A percentile compares a stretch with the other conserved stretches of the same genome.
phyloP scores from a whole-genome alignment of 1,139 yeast genomes.

The Candida tetrigidarum region DNA sequence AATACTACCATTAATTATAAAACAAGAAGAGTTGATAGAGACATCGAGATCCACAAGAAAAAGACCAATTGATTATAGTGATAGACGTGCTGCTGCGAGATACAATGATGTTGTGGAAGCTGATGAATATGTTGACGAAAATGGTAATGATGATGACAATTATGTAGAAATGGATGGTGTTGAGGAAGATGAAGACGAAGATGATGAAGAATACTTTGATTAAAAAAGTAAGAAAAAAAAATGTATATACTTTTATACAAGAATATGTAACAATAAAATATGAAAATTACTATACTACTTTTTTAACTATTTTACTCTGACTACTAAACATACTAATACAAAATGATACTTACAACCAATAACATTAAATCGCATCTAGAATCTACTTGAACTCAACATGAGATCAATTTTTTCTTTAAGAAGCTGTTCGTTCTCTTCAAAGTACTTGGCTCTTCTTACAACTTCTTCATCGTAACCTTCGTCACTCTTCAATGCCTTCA shows the following conservation, averaged over 20 bases:
- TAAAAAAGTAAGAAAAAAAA: too few relatives aligned
- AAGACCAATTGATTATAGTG: constrained; percentile 21
- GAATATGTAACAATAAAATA: too few relatives aligned
- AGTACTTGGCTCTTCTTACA: constrained; percentile 82
- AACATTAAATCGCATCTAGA: constrained; percentile 17
- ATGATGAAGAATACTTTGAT: constrained; percentile 14
- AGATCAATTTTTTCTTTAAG: constrained; percentile 78
- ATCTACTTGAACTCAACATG: constrained; percentile 50
- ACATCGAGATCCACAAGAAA: constrained; percentile 20
- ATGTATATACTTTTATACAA: too few relatives aligned
- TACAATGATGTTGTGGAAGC: constrained; percentile 24
- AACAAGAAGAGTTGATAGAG: constrained; percentile 23
- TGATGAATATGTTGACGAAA: constrained; percentile 19
- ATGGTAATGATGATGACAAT: constrained; percentile 24
- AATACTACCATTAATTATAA: constrained; percentile 25
- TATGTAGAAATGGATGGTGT: constrained; percentile 21
- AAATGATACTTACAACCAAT: background rate
- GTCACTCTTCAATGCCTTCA: constrained; percentile 80
- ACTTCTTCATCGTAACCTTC: constrained; percentile 90
- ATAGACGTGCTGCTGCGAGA: constrained; percentile 21
- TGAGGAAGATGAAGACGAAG: constrained; percentile 21
- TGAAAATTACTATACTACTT: background rate
- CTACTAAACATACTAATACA: constrained; percentile 6
- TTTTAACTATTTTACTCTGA: background rate
- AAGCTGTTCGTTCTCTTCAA: constrained; percentile 67